These are phyloP conservation scores for Penicillium manginii DNA, from an alignment of 495 filamentous ascomycete genomes.

Conservation along the genomic window DNA sequence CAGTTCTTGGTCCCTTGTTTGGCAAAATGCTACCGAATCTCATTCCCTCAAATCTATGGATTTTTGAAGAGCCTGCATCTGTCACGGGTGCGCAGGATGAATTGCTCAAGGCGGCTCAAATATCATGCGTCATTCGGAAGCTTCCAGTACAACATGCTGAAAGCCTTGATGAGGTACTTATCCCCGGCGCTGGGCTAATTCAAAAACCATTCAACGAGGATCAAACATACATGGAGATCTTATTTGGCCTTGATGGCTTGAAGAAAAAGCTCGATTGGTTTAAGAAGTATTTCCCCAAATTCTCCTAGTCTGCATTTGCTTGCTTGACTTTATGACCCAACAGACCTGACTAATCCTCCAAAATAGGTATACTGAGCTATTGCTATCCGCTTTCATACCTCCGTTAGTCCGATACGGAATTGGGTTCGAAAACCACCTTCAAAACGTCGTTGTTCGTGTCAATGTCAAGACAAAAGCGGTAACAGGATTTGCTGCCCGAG, in stretches of 20 bases:
- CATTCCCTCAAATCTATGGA: conserved; percentile 23
- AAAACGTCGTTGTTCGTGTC: conserved; percentile 26
- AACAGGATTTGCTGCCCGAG: conserved; percentile 27
- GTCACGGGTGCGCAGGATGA: conserved; percentile 23
- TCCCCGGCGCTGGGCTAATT: conserved; percentile 15
- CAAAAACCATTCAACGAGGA: conserved; percentile 6
- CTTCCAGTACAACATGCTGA: conserved; percentile 15
- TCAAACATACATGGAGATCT: conserved; percentile 17
- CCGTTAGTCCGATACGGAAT: conserved; percentile 25
- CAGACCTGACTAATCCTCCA: neutral
- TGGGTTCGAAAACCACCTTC: conserved; percentile 26
- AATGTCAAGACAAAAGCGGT: conserved; percentile 16
- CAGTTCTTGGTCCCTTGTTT: conserved; percentile 13
- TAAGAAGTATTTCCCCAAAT: conserved; percentile 4
- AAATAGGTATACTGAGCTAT: conserved; percentile 14
- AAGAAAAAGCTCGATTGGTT: conserved; percentile 19
- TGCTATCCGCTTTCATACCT: conserved; percentile 20
- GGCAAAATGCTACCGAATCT: conserved; percentile 20
- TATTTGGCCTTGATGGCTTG: conserved; percentile 15
- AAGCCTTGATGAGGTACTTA: conserved; percentile 20
- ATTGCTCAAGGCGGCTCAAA: conserved; percentile 20
- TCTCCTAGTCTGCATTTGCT: no score
- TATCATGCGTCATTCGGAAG: conserved; percentile 29
- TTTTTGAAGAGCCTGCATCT: conserved; percentile 23
- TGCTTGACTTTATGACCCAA: neutral